Percentiles rank a stretch among this genome's conserved stretches.
Conservation (phyloP, 2,329 filamentous ascomycete genomes). For the Colletotrichum musae region DNA sequence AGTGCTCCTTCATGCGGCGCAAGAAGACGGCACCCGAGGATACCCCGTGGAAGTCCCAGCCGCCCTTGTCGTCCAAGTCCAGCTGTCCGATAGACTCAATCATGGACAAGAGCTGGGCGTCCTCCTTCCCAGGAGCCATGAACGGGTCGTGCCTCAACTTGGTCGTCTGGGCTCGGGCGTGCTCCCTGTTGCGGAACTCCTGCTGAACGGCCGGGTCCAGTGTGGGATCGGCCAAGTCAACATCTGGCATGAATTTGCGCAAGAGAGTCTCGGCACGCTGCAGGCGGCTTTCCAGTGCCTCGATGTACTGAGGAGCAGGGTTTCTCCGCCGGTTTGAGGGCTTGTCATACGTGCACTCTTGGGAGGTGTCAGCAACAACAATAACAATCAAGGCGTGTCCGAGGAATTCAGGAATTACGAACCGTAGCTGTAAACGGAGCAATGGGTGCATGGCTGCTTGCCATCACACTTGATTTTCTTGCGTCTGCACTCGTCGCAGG, state of each 20-base stretch:
- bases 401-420: conserved; percentile 49
- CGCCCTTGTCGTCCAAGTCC: conserved; percentile 90
- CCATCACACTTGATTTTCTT: conserved; percentile 93
- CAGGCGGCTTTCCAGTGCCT: conserved; percentile 86
- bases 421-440: conserved; percentile 99
- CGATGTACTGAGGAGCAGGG: conserved; percentile 92
- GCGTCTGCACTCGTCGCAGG: conserved; percentile 85
- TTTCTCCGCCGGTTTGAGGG: conserved; percentile 93
- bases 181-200: conserved; percentile 72
- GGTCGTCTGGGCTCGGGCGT: conserved; percentile 61
- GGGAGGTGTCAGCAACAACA: conserved; percentile 43
- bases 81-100: conserved; percentile 92
- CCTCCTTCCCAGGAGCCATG: conserved; percentile 64
- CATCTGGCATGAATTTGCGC: conserved; percentile 83
- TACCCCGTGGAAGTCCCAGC: conserved; percentile 95
- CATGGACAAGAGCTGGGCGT: conserved; percentile 91
- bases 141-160: conserved; percentile 56
- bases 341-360: conserved; percentile 96
- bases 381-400: neutral
- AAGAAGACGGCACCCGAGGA: conserved; percentile 94
- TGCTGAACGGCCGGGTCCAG: conserved; percentile 84
- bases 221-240: conserved; percentile 87
- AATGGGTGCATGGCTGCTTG: conserved; percentile 93
- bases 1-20: conserved; percentile 87
- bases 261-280: conserved; percentile 87